phyloP scores from a whole-genome alignment of 208 protist genomes.

The Trypanosoma avium region DNA sequence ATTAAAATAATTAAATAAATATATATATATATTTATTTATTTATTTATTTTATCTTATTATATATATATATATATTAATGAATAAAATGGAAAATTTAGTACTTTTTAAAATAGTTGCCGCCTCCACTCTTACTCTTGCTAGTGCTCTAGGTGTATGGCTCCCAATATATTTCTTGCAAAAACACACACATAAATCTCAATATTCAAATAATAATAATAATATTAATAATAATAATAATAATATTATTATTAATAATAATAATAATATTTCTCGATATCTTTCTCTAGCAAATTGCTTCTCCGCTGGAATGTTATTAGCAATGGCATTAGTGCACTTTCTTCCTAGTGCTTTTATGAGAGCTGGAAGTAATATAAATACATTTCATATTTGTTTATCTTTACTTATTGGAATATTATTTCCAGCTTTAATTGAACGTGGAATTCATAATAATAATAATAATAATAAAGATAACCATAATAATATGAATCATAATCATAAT shows the following conservation, averaged over 20 bases:
- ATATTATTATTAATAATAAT: not conserved
- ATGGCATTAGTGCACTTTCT: slow-evolving; percentile 66
- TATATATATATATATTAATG: slow-evolving; percentile 13
- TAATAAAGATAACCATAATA: no score
- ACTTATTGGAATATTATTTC: slow-evolving; percentile 62
- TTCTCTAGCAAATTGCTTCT: slow-evolving; percentile 63
- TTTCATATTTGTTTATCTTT: slow-evolving; percentile 32
- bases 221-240: no score
- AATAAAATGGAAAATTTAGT: slow-evolving; percentile 11
- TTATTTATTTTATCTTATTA: no score
- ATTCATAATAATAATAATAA: not conserved
- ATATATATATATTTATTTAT: no score
- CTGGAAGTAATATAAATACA: no score
- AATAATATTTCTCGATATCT: slow-evolving; percentile 24
- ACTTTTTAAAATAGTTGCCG: slow-evolving; percentile 30
- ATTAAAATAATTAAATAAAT: no score
- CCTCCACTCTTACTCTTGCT: slow-evolving; percentile 37
- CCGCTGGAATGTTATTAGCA: slow-evolving; percentile 64
- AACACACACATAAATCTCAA: no score
- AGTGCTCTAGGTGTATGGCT: slow-evolving; percentile 57
- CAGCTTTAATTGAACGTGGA: slow-evolving; percentile 44
- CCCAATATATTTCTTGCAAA: slow-evolving; percentile 34
- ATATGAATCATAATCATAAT: not conserved
- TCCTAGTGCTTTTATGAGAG: slow-evolving; percentile 32
- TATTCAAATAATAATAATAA: no score